These are phyloP conservation scores for Backusella sp. DNA, from an alignment of 192 early-diverging fungal species.

Conservation along the genomic window DNA sequence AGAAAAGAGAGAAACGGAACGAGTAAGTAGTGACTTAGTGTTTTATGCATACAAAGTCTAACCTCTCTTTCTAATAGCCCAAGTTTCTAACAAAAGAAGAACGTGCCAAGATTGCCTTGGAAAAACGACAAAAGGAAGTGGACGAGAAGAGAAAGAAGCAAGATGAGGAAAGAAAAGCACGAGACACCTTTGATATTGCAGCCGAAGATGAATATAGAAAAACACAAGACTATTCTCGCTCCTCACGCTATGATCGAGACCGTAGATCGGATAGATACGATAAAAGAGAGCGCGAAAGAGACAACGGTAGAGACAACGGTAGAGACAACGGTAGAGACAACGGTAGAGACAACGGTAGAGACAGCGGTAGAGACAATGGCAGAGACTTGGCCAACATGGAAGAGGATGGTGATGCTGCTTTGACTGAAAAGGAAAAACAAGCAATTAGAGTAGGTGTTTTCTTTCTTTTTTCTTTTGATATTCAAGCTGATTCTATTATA, in stretches of 20 bases:
- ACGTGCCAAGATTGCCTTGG: slow-evolving; percentile 82
- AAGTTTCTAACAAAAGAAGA: slow-evolving; percentile 92
- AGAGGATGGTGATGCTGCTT: slow-evolving; percentile 9
- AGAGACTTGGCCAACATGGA: background rate
- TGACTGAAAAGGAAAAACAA: slow-evolving; percentile 41
- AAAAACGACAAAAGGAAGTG: slow-evolving; percentile 78
- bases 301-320: background rate
- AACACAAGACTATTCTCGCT: slow-evolving; percentile 39
- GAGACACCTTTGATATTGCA: slow-evolving; percentile 53
- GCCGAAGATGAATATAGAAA: slow-evolving; percentile 39
- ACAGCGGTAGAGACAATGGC: no score
- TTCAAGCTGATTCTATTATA: background rate
- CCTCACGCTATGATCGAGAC: slow-evolving; percentile 33
- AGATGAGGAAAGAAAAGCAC: slow-evolving; percentile 59
- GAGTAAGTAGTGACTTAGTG: slow-evolving; percentile 33
- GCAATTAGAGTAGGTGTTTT: slow-evolving; percentile 36
- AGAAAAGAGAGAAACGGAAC: slow-evolving; percentile 61
- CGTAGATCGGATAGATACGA: slow-evolving; percentile 19
- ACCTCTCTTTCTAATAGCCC: slow-evolving; percentile 42
- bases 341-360: no score
- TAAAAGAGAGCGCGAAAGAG: slow-evolving; percentile 14
- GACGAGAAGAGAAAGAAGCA: slow-evolving; percentile 63
- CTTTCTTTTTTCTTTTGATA: background rate
- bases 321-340: no score
- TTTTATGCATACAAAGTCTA: background rate